Base-by-base conservation (phyloP, 352 stramenopile genomes). In the Phytophthora agathidicida region DNA sequence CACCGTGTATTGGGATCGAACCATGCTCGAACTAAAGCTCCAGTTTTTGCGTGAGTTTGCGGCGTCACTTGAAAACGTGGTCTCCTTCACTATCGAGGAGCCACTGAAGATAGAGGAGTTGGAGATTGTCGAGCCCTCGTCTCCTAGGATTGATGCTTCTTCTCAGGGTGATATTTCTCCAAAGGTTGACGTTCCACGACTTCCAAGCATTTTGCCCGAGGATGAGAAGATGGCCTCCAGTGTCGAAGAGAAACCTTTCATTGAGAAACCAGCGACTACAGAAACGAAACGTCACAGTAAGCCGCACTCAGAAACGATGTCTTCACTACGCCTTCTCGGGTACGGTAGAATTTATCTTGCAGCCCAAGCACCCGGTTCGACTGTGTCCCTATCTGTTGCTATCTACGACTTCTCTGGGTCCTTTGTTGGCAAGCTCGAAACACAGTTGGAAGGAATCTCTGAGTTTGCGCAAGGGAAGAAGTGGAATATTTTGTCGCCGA, bases 21-120 rank as follows among this genome's bases (percentile, higher is more conserved):
- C 56, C 2, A 80, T 71, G 33, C 38, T 91, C 5, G 65, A 86
- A 33, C 33, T 74, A 1, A 83, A 85, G 42, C 46, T 89, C 3
- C 36, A 67, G 16, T 73, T 80, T 9, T 44, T 91, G 19, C 74
- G 81, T 5, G 56, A 82, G 22, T 59, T 91, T 35, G 58, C 75
- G 0, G 62, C 60, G 5, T 86, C 78, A 0, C 47, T 91, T 3
- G 67, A 86, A 31, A 59, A 43, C 5, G 65, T 60, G 16, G 60
- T 52, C 4, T 71, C 68, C 7, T 61, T 69, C 20, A 51, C 41
- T 42, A 37, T 56, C 14, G 53, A 52, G 2, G 39, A 60, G 17
- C 3, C 45, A 2, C 48, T 49, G 4, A 70, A 59, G 33, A 44
- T 70, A 2, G 46, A 70, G 36, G 65, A 73, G 27, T 44, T 66